A percentile compares a stretch with the other conserved stretches of the same genome.
Conservation (phyloP, 148 eudicot genomes). For the Camellia sinensis region DNA sequence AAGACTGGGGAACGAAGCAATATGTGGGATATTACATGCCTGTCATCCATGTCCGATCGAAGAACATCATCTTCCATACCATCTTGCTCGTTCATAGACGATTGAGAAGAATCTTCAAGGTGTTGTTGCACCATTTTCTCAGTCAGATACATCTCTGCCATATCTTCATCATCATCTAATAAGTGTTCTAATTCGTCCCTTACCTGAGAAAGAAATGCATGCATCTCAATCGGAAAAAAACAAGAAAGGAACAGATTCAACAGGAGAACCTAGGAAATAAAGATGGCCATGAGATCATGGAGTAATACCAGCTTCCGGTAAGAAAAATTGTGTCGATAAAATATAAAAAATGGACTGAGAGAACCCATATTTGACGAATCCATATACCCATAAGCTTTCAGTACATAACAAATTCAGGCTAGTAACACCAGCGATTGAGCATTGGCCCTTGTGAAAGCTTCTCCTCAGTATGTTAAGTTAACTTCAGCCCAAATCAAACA, state of each 20-base stretch:
- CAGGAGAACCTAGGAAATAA: conserved; percentile 6
- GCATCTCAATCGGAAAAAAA: conserved; percentile 16
- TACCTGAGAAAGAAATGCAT: conserved; percentile 46
- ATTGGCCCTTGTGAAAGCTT: neutral
- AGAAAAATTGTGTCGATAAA: neutral
- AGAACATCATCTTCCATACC: conserved; percentile 47
- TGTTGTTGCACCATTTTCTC: conserved; percentile 70
- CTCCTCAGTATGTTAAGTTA: neutral
- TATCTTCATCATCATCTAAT: conserved; percentile 91
- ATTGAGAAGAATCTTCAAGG: conserved; percentile 58
- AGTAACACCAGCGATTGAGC: neutral
- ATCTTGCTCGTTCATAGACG: conserved; percentile 57
- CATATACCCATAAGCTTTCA: neutral
- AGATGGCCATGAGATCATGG: neutral
- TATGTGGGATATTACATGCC: conserved; percentile 33
- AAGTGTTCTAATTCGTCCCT: conserved; percentile 95
- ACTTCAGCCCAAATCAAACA: neutral
- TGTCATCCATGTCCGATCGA: conserved; percentile 56
- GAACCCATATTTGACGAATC: neutral
- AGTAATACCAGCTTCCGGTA: neutral
- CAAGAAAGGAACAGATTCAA: conserved; percentile 1
- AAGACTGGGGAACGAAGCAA: neutral
- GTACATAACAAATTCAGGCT: neutral
- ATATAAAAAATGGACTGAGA: neutral
- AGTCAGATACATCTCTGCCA: conserved; percentile 98